A percentile compares a stretch with the other conserved stretches of the same genome.
Evolutionary conservation across 2,329 filamentous ascomycete genomes (phyloP).

Genomic region (Dactylellina haptotyla): DNA sequence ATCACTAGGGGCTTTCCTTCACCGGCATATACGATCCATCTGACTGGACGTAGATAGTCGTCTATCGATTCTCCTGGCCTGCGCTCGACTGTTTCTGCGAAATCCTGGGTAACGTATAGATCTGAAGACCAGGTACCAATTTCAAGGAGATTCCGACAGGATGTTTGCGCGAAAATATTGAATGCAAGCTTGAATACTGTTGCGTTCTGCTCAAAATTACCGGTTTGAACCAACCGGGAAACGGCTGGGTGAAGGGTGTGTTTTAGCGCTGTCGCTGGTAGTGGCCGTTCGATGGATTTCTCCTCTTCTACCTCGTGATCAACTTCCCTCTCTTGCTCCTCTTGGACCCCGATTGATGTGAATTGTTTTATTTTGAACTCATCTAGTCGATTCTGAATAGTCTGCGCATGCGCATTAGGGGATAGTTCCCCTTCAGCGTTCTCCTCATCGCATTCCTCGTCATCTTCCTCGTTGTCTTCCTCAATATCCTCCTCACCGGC

Average conservation of each 20-base stretch:
- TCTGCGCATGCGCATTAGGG: too few relatives aligned
- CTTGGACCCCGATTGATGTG: constrained; percentile 61
- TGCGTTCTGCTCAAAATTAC: constrained; percentile 53
- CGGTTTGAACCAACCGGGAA: constrained; percentile 28
- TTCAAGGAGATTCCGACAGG: constrained; percentile 54
- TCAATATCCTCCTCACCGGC: background rate
- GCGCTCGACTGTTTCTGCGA: constrained; percentile 63
- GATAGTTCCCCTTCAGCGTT: too few relatives aligned
- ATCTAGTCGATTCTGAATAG: too few relatives aligned
- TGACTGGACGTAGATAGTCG: constrained; percentile 65
- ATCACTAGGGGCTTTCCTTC: constrained; percentile 59
- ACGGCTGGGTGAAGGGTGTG: constrained; percentile 63
- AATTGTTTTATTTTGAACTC: too few relatives aligned
- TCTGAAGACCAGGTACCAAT: constrained; percentile 60
- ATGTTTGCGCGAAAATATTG: constrained; percentile 22
- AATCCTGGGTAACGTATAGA: constrained; percentile 67
- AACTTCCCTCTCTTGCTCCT: constrained; percentile 77
- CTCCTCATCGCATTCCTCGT: too few relatives aligned
- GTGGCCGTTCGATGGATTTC: constrained; percentile 67
- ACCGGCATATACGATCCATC: constrained; percentile 52
- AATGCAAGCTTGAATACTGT: constrained; percentile 1
- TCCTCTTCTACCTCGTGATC: constrained; percentile 73
- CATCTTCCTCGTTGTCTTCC: too few relatives aligned
- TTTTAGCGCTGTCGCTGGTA: constrained; percentile 54
- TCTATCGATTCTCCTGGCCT: constrained; percentile 59